Base-by-base conservation (phyloP, 2,329 filamentous ascomycete genomes). In the Aureobasidium namibiae region DNA sequence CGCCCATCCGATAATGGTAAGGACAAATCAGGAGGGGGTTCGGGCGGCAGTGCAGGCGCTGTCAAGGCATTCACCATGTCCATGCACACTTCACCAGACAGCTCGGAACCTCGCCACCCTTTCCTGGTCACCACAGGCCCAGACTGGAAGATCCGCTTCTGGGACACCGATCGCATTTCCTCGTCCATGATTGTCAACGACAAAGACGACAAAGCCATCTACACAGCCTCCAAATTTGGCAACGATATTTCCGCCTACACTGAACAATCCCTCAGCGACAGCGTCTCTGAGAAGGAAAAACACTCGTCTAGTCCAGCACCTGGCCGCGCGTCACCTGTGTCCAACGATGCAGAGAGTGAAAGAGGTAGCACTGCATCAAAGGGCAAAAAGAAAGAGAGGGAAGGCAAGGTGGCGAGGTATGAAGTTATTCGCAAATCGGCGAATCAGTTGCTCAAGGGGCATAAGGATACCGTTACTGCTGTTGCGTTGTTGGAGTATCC, bases 61-160 rank as follows among this genome's bases (percentile, higher is more conserved):
- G 83, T 92, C 57, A 82, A 88, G 58, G 85, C 89, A 3, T 85
- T 96, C 75, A 78, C 85, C 0, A 82, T 89, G 10, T 89, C 89
- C 7, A 82, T 85, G 10, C 87, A 90, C 66, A 78, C 81, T 5
- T 81, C 84, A 24, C 85, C 90, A 53, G 85, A 89, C 52, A 84
- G 85, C 60, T 80, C 83, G 44, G 89, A 92, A 21, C 67, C 87
- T 4, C 86, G 88, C 60, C 86, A 90, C 66, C 87, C 89, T 0
- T 96, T 94, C 70, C 82, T 96, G 48, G 76, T 99, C 38, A 94
- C 90, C 0, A 92, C 87, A 18, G 92, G 92, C 0, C 89, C 89
- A 11, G 94, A 97, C 72, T 90, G 88, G 74, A 94, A 89, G 72
- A 82, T 99, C 18, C 85, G 94, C 10, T 97, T 95, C 74, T 99